These are phyloP conservation scores for Jaminaea rosea DNA, from an alignment of 1,284 basidiomycete genomes.

Conservation along the genomic window DNA sequence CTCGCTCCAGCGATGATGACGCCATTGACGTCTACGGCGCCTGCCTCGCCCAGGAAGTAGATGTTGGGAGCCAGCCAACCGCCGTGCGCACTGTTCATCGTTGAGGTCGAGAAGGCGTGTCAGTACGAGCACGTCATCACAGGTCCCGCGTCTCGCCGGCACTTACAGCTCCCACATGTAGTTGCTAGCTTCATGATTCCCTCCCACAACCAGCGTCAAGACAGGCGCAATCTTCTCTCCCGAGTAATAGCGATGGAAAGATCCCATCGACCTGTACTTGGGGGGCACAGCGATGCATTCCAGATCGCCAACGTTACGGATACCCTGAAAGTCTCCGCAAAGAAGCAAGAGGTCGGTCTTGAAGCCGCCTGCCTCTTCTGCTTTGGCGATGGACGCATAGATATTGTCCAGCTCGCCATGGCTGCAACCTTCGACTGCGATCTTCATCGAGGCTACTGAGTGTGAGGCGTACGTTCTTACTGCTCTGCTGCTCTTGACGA, in stretches of 20 bases:
- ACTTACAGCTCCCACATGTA: conserved; percentile 91
- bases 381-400: conserved; percentile 64
- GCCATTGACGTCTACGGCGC: conserved; percentile 71
- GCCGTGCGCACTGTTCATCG: conserved; percentile 25
- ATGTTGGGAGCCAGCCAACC: conserved; percentile 81
- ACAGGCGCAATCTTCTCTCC: conserved; percentile 72
- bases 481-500: background rate
- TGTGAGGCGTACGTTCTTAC: background rate
- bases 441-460: conserved; percentile 49
- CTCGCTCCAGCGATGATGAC: conserved; percentile 79
- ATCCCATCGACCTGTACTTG: conserved; percentile 76
- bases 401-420: conserved; percentile 63
- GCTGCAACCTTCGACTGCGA: conserved; percentile 89
- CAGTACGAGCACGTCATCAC: background rate
- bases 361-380: conserved; percentile 59
- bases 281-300: conserved; percentile 80
- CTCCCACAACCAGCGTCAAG: conserved; percentile 88
- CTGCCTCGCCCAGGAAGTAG: conserved; percentile 88
- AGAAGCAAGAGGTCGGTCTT: conserved; percentile 78
- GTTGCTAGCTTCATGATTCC: conserved; percentile 95
- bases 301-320: conserved; percentile 76
- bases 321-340: conserved; percentile 77
- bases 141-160: background rate
- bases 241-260: conserved; percentile 67
- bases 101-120: background rate